phyloP scores from a whole-genome alignment of 805 yeast species.

The Metschnikowia amazonensis region DNA sequence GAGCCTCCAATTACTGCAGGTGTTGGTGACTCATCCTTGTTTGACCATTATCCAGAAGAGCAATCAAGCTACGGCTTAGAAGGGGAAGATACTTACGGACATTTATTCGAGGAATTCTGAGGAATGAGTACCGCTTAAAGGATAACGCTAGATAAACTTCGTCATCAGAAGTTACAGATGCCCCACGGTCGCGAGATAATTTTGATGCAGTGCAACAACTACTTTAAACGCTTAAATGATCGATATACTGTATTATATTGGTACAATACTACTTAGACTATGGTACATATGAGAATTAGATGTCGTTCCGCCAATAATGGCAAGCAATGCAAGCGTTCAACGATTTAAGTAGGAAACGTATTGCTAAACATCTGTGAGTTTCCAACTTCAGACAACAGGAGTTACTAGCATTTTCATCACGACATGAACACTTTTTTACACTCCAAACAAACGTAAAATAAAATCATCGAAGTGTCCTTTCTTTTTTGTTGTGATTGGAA shows the following conservation, averaged over 20 bases:
- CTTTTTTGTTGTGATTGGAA: conserved; percentile 95
- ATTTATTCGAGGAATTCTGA: conserved; percentile 34
- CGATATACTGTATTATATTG: background rate
- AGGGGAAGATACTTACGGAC: conserved; percentile 39
- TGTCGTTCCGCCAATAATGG: background rate
- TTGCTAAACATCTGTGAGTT: background rate
- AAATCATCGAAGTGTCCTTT: conserved; percentile 91
- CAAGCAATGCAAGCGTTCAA: background rate
- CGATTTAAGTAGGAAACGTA: background rate
- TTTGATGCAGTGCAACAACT: background rate
- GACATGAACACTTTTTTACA: conserved; percentile 73
- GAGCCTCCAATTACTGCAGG: conserved; percentile 64
- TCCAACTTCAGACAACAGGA: background rate
- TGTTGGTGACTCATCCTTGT: conserved; percentile 52
- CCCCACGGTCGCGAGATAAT: background rate
- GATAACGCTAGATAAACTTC: background rate
- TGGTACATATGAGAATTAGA: conserved; percentile 2
- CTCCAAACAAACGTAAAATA: conserved; percentile 85
- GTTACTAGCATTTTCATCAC: conserved; percentile 1
- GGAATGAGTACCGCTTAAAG: background rate
- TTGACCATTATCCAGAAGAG: conserved; percentile 46
- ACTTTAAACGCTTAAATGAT: background rate
- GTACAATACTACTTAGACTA: conserved; percentile 5
- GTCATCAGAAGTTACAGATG: background rate
- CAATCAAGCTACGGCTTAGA: conserved; percentile 36